Evolutionary conservation across 495 filamentous ascomycete species (phyloP).

Genomic region (Amorphotheca resinae): DNA sequence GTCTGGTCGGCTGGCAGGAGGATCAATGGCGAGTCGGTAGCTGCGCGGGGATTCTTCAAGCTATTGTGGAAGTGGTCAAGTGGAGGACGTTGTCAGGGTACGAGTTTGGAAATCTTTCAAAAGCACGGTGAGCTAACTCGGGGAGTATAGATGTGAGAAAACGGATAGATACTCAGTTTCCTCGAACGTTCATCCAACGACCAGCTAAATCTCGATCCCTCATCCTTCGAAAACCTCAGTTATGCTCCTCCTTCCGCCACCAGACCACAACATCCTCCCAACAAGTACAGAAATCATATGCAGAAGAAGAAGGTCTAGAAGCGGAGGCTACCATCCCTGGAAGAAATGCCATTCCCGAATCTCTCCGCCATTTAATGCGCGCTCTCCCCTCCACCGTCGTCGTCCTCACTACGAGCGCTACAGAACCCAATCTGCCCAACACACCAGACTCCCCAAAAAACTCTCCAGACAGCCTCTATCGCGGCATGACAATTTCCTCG

Average conservation of each 20-base stretch:
- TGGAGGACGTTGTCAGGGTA: background rate
- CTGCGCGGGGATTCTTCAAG: conserved; percentile 4
- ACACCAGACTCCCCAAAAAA: background rate
- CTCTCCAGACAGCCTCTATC: background rate
- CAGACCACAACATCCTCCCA: too few relatives aligned
- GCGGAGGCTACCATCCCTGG: too few relatives aligned
- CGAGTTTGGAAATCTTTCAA: too few relatives aligned
- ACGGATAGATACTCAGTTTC: background rate
- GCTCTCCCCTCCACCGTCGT: conserved; percentile 60
- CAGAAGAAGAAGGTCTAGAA: background rate
- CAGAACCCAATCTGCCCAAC: background rate
- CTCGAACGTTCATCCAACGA: background rate
- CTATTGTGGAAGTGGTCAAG: conserved; percentile 1
- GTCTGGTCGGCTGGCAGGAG: background rate
- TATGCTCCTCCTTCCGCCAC: too few relatives aligned
- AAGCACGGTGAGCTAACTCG: too few relatives aligned
- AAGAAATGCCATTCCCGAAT: conserved; percentile 8
- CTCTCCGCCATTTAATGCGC: conserved; percentile 54
- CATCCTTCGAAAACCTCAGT: background rate
- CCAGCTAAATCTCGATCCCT: background rate
- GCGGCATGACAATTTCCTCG: conserved; percentile 70
- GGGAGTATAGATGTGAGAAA: background rate
- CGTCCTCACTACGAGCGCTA: conserved; percentile 42
- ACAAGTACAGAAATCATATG: too few relatives aligned
- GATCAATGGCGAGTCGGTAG: background rate